Evolutionary conservation across 1,284 basidiomycete species (phyloP), one percentile per base, ranked within the genome.

Genomic region (Ganoderma lingzhi): DNA sequence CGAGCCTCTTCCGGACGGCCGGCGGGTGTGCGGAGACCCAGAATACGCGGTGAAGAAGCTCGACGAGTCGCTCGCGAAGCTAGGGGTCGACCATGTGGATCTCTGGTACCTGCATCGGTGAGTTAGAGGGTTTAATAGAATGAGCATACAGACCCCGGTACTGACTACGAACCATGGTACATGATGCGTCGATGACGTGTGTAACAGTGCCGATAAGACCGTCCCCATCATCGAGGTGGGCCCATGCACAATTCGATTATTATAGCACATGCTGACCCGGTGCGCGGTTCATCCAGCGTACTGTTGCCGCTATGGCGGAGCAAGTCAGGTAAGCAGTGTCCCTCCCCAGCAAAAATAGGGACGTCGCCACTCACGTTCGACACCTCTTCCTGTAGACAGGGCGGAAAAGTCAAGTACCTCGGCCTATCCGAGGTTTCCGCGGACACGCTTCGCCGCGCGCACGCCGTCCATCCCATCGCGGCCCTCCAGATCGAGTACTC

Each of bases 401-500:
- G 81, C 73, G 9, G 84, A 6, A 84, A 83, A 69, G 77, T 82
- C 62, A 81, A 79, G 59, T 81, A 82, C 73, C 73, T 85, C 41
- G 84, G 84, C 14, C 71, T 86, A 35, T 85, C 82, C 68, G 86
- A 87, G 72, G 81, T 81, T 62, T 82, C 80, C 0, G 81, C 80
- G 5, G 35, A 80, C 70, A 84, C 83, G 0, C 77, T 87, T 12
- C 79, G 83, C 17, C 82, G 84, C 42, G 87, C 86, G 1, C 79
- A 82, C 69, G 77, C 77, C 19, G 76, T 82, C 9, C 79, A 80
- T 44, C 81, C 80, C n/a, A 80, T 87, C 61, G 74, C 81, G 2
- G 84, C 82, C 1, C 74, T 86, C 19, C 82, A 87, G 70, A 75
- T 84, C 59, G 85, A 87, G 69, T 82, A 80, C 72, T 84, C 82